phyloP scores from a whole-genome alignment of 1,139 yeast genomes.

The Saccharomyces hybrid region DNA sequence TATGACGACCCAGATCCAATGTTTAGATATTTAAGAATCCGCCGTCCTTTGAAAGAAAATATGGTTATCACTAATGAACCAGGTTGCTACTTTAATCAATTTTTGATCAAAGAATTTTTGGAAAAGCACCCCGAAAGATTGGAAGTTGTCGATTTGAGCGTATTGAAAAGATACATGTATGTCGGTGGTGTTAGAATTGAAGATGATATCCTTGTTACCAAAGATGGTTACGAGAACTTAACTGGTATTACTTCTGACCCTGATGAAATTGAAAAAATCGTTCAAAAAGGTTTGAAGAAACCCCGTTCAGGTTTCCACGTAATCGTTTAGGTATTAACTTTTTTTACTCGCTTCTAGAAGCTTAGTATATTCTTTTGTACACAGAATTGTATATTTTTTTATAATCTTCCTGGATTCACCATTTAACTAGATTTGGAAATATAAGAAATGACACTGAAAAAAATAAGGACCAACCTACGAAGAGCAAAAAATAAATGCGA shows the following conservation, averaged over 20 bases:
- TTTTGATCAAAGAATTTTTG: slow-evolving; percentile 59
- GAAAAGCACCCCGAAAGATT: slow-evolving; percentile 45
- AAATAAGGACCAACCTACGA: neutral
- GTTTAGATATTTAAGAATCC: slow-evolving; percentile 67
- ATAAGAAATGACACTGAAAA: neutral
- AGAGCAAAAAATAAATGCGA: slow-evolving; percentile 42
- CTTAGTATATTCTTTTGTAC: neutral
- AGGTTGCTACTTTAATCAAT: slow-evolving; percentile 85
- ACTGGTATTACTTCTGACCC: slow-evolving; percentile 84
- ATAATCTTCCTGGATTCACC: neutral
- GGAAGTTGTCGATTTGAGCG: slow-evolving; percentile 56
- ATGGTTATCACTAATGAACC: slow-evolving; percentile 96
- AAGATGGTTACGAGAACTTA: slow-evolving; percentile 67
- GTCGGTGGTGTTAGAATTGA: slow-evolving; percentile 96
- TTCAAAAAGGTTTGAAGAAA: slow-evolving; percentile 59
- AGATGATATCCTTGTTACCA: slow-evolving; percentile 79
- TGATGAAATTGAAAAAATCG: slow-evolving; percentile 67
- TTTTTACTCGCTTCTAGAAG: neutral
- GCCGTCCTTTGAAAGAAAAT: slow-evolving; percentile 62
- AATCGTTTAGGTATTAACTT: neutral
- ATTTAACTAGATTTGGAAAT: neutral
- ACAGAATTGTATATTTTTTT: no score
- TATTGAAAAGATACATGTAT: slow-evolving; percentile 70
- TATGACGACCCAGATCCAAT: slow-evolving; percentile 75
- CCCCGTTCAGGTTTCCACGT: slow-evolving; percentile 58